Evolutionary conservation across 2,329 filamentous ascomycete species (phyloP).

Genomic region (Aspergillus sp.): DNA sequence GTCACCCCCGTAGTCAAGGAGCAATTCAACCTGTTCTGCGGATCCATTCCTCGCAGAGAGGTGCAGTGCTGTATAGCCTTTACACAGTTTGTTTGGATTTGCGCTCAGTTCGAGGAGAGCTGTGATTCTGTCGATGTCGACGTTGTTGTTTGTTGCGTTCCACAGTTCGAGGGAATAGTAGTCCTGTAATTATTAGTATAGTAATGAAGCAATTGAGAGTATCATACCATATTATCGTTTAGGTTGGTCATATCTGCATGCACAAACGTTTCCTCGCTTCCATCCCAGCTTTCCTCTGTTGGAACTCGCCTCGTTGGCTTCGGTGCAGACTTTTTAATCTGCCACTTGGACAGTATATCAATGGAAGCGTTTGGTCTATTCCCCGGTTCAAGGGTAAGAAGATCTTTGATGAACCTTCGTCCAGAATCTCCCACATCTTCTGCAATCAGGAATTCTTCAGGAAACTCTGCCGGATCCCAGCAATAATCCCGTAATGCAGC

Average conservation of each 20-base stretch:
- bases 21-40: neutral
- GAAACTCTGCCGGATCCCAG: neutral
- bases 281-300: neutral
- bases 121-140: neutral
- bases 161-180: neutral
- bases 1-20: neutral
- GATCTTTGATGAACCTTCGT: neutral
- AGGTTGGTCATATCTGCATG: neutral
- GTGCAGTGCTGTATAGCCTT: neutral
- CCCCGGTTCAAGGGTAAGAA: neutral
- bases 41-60: neutral
- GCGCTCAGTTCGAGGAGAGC: neutral
- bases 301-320: neutral
- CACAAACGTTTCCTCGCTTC: neutral
- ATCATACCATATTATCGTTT: neutral
- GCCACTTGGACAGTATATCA: neutral
- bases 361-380: neutral
- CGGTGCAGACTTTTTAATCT: neutral
- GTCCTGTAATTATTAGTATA: neutral
- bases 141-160: neutral
- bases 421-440: neutral
- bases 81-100: neutral
- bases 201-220: neutral
- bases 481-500: neutral
- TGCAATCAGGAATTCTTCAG: neutral